A percentile compares a stretch with the other conserved stretches of the same genome.
Conservation (phyloP, 805 yeast species). For the Monosporozyma aquatica region DNA sequence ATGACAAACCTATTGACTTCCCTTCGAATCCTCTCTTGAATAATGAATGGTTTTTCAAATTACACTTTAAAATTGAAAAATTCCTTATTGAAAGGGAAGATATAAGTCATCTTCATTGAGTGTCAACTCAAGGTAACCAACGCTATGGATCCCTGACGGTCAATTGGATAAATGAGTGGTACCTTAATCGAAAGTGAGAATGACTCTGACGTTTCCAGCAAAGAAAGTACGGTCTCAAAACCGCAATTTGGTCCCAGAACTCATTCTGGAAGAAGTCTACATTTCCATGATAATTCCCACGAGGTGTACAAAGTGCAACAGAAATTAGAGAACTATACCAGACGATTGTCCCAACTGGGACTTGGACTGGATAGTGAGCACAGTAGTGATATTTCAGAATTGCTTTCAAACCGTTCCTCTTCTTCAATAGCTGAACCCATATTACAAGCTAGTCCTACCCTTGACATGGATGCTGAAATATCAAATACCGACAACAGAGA, state of each 20-base stretch:
- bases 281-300: not conserved
- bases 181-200: slow-evolving; percentile 25
- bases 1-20: too few relatives aligned
- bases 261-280: not conserved
- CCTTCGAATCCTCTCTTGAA: too few relatives aligned
- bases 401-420: not conserved
- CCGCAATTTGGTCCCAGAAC: not conserved
- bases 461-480: too few relatives aligned
- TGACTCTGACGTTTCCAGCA: slow-evolving; percentile 12
- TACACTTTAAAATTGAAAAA: too few relatives aligned
- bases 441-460: not conserved
- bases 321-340: slow-evolving; percentile 21
- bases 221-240: not conserved
- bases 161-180: too few relatives aligned
- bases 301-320: slow-evolving; percentile 12
- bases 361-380: slow-evolving; percentile 13
- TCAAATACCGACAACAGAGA: too few relatives aligned
- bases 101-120: too few relatives aligned
- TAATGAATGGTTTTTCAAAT: too few relatives aligned
- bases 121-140: too few relatives aligned
- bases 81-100: too few relatives aligned
- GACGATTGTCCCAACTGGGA: slow-evolving; percentile 22
- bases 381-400: slow-evolving; percentile 2
- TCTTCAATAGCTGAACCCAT: not conserved
- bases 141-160: too few relatives aligned